A percentile compares a stretch with the other conserved stretches of the same genome.
These are phyloP conservation scores for Diutina mesorugosa DNA, from an alignment of 1,139 yeast genomes.

Conservation along the genomic window DNA sequence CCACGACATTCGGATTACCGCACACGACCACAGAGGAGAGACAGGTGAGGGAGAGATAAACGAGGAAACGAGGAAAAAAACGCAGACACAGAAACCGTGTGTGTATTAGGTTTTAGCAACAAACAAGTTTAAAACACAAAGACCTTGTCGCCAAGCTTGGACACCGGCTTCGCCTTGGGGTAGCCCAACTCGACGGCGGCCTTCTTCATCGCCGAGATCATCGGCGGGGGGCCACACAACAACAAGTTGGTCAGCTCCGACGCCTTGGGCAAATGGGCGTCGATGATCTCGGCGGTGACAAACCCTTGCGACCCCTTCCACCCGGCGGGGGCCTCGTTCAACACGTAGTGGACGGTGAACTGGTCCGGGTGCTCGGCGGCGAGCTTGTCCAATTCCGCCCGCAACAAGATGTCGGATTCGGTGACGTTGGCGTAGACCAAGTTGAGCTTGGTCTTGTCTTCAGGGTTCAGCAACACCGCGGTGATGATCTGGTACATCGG, in stretches of 20 bases:
- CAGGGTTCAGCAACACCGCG: slow-evolving; percentile 9
- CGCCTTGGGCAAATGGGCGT: slow-evolving; percentile 53
- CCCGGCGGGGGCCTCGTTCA: slow-evolving; percentile 59
- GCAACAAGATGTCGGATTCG: slow-evolving; percentile 23
- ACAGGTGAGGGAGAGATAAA: too few species aligned
- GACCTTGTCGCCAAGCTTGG: slow-evolving; percentile 87
- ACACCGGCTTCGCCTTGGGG: slow-evolving; percentile 80
- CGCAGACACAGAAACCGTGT: neutral
- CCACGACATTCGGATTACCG: too few species aligned
- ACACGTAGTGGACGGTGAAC: slow-evolving; percentile 56
- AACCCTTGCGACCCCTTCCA: slow-evolving; percentile 83
- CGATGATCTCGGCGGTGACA: slow-evolving; percentile 66
- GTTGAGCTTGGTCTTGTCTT: slow-evolving; percentile 8
- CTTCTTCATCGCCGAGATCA: slow-evolving; percentile 71
- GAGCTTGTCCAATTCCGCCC: slow-evolving; percentile 64
- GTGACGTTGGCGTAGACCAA: slow-evolving; percentile 9
- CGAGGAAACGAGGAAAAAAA: neutral
- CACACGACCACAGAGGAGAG: too few species aligned
- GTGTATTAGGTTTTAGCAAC: neutral
- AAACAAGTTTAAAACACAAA: slow-evolving; percentile 49
- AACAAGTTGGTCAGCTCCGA: slow-evolving; percentile 56
- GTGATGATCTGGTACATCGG: slow-evolving; percentile 11
- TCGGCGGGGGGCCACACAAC: slow-evolving; percentile 92
- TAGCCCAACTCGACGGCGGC: slow-evolving; percentile 70
- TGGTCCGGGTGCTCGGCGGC: slow-evolving; percentile 49